These are phyloP conservation scores for Colletotrichum liriopes DNA, from an alignment of 2,329 filamentous ascomycete genomes.

Conservation along the genomic window DNA sequence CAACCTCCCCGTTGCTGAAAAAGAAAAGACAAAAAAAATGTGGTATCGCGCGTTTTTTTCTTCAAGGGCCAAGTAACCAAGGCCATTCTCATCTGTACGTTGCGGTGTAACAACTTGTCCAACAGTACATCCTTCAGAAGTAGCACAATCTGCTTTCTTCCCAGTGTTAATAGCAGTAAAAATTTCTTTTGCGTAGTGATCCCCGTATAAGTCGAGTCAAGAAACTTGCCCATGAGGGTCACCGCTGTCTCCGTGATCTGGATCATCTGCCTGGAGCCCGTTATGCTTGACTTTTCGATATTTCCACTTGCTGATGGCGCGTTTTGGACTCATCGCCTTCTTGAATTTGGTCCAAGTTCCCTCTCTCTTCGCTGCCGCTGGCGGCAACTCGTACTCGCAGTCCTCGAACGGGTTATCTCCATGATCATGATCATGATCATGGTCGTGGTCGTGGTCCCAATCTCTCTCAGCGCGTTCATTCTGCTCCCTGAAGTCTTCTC, in stretches of 20 bases:
- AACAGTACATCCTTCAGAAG: too few relatives aligned
- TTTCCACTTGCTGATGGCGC: conserved; percentile 38
- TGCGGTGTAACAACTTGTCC: too few relatives aligned
- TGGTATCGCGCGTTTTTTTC: neutral
- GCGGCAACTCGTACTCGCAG: conserved; percentile 37
- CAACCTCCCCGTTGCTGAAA: neutral
- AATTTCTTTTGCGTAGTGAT: too few relatives aligned
- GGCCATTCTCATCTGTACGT: neutral
- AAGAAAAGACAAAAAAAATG: neutral
- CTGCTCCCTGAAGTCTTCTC: conserved; percentile 34
- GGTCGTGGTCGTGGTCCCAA: neutral
- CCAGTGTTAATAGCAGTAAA: too few relatives aligned
- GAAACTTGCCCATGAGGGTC: conserved; percentile 11
- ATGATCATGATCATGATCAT: too few relatives aligned
- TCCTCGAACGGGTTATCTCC: conserved; percentile 36
- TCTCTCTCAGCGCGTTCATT: conserved; percentile 23
- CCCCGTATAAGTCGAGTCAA: neutral
- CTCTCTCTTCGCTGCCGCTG: conserved; percentile 15
- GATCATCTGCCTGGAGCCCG: conserved; percentile 10
- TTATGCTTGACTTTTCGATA: conserved; percentile 37
- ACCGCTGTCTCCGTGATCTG: conserved; percentile 6
- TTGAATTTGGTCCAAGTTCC: conserved; percentile 39
- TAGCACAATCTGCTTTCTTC: too few relatives aligned
- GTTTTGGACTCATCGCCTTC: conserved; percentile 39
- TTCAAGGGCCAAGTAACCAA: neutral